phyloP scores from a whole-genome alignment of 192 early-diverging fungal genomes.

The Umbelopsis sp. region DNA sequence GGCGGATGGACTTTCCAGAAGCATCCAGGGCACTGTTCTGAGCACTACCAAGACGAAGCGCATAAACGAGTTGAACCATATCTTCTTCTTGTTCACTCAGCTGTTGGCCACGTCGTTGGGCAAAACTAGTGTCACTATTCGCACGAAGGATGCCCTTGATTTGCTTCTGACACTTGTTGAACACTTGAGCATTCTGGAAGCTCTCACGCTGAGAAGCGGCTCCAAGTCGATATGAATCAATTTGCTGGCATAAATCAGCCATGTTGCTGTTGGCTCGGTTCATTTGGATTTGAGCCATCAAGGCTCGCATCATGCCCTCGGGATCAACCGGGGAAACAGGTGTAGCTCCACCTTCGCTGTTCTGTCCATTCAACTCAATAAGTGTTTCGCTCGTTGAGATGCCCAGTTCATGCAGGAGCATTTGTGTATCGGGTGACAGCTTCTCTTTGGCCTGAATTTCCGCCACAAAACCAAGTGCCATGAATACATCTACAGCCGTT shows the following conservation, averaged over 20 bases:
- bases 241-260: constrained; percentile 43
- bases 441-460: constrained; percentile 36
- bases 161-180: constrained; percentile 43
- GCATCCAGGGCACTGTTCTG: constrained; percentile 6
- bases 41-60: constrained; percentile 26
- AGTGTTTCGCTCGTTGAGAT: constrained; percentile 37
- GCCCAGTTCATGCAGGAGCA: constrained; percentile 36
- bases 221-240: constrained; percentile 38
- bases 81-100: constrained; percentile 32
- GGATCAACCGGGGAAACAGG: constrained; percentile 40
- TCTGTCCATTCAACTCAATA: constrained; percentile 41
- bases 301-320: constrained; percentile 41
- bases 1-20: constrained; percentile 27
- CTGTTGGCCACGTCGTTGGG: constrained; percentile 23
- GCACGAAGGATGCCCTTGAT: constrained; percentile 44
- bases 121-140: constrained; percentile 29
- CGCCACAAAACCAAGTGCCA: constrained; percentile 35
- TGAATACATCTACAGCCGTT: constrained; percentile 37
- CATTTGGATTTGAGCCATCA: constrained; percentile 48
- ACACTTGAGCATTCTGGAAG: constrained; percentile 42
- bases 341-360: constrained; percentile 35
- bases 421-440: constrained; percentile 38
- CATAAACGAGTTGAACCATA: constrained; percentile 38
- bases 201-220: constrained; percentile 34
- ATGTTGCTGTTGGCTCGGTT: constrained; percentile 45